phyloP scores from a whole-genome alignment of 2,329 filamentous ascomycete species.

The Dichotomopilus funicola region DNA sequence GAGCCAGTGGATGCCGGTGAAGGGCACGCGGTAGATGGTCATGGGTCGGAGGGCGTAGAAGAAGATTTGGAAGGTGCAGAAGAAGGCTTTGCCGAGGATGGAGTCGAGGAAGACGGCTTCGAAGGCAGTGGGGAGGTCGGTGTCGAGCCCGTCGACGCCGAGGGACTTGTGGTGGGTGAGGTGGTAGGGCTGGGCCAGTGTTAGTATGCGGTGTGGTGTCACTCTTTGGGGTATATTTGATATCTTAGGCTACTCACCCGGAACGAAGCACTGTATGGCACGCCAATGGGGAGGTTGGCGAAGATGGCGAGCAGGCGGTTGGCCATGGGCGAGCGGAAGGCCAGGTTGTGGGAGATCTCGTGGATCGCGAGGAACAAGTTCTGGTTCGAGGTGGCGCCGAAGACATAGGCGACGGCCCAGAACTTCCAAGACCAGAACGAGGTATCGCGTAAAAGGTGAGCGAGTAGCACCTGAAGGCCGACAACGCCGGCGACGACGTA shows the following conservation, averaged over 20 bases:
- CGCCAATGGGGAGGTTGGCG: slow-evolving; percentile 90
- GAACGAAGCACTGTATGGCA: slow-evolving; percentile 95
- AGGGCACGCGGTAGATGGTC: slow-evolving; percentile 82
- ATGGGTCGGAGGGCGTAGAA: slow-evolving; percentile 97
- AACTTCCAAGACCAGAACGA: slow-evolving; percentile 78
- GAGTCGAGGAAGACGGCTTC: slow-evolving; percentile 93
- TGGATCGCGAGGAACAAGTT: slow-evolving; percentile 98
- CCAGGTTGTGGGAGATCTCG: slow-evolving; percentile 96
- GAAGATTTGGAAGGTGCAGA: slow-evolving; percentile 97
- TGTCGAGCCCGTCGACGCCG: slow-evolving; percentile 91
- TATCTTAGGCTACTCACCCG: slow-evolving; percentile 44
- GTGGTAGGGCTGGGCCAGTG: slow-evolving; percentile 70
- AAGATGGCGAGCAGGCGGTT: slow-evolving; percentile 87
- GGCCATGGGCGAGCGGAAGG: slow-evolving; percentile 71
- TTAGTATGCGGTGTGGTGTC: neutral
- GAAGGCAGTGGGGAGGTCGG: slow-evolving; percentile 84
- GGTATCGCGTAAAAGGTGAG: slow-evolving; percentile 68
- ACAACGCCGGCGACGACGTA: slow-evolving; percentile 84
- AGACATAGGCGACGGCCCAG: slow-evolving; percentile 78
- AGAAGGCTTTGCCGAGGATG: slow-evolving; percentile 93
- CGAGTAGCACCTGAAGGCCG: slow-evolving; percentile 68
- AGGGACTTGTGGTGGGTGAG: slow-evolving; percentile 98
- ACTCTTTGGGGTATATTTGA: too few species aligned
- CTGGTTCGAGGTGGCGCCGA: slow-evolving; percentile 95
- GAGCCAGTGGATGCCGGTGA: slow-evolving; percentile 76